Conservation (phyloP, 139 green algal species). For the Chlorella sorokiniana region DNA sequence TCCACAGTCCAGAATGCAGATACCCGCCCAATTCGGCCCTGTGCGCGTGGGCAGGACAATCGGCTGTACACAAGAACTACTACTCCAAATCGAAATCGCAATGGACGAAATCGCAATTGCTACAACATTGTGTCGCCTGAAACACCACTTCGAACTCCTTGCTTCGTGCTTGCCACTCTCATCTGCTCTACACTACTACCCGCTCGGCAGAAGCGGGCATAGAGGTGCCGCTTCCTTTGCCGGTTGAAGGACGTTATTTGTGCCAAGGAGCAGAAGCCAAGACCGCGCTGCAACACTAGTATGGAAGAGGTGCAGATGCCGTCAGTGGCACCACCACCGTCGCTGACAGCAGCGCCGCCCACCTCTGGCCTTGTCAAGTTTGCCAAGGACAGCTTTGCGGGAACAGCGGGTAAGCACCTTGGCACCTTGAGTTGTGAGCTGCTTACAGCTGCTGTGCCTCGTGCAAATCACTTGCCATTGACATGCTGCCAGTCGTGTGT, state of each 20-base stretch:
- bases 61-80: too few species aligned
- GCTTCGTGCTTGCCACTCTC: neutral
- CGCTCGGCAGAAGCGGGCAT: too few species aligned
- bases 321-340: neutral
- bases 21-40: too few species aligned
- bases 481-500: neutral
- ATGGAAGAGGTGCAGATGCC: slow-evolving; percentile 31
- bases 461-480: neutral
- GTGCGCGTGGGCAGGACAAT: too few species aligned
- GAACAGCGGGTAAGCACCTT: slow-evolving; percentile 28
- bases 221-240: too few species aligned
- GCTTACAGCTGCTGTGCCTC: neutral
- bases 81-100: too few species aligned
- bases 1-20: too few species aligned
- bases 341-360: neutral
- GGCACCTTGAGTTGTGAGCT: neutral
- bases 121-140: too few species aligned
- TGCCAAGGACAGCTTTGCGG: slow-evolving; percentile 45
- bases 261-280: neutral
- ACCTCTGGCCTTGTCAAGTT: slow-evolving; percentile 35
- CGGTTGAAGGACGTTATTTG: neutral
- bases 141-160: neutral
- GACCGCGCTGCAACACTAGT: too few species aligned
- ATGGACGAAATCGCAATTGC: too few species aligned
- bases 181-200: neutral